A percentile compares a stretch with the other conserved stretches of the same genome.
phyloP scores from a whole-genome alignment of 1,284 basidiomycete genomes.

The Anthracocystis panici-leucophaei region DNA sequence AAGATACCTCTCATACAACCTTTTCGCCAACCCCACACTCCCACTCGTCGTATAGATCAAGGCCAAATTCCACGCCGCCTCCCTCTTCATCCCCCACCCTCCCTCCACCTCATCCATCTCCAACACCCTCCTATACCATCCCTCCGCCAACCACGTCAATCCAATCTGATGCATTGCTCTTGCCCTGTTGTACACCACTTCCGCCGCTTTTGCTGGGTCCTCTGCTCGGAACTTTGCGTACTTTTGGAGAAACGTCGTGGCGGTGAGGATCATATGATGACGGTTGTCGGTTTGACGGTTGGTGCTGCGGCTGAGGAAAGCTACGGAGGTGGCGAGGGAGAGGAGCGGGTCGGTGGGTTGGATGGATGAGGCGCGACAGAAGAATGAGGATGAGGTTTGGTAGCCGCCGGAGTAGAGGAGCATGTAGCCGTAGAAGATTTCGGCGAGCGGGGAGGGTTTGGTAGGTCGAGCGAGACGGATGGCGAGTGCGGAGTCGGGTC shows the following conservation, averaged over 20 bases:
- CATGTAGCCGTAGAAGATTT: slow-evolving; percentile 87
- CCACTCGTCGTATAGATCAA: slow-evolving; percentile 57
- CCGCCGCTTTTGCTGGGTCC: slow-evolving; percentile 72
- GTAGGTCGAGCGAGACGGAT: slow-evolving; percentile 44
- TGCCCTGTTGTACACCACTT: slow-evolving; percentile 91
- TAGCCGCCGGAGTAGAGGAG: slow-evolving; percentile 86
- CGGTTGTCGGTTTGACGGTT: slow-evolving; percentile 94
- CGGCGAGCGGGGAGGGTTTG: slow-evolving; percentile 74
- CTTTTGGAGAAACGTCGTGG: slow-evolving; percentile 44
- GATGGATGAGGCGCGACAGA: slow-evolving; percentile 86
- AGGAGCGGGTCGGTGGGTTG: slow-evolving; percentile 86
- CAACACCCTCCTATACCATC: slow-evolving; percentile 57
- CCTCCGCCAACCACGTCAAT: slow-evolving; percentile 57
- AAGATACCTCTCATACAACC: slow-evolving; percentile 46
- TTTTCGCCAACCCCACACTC: slow-evolving; percentile 30
- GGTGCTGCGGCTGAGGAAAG: slow-evolving; percentile 88
- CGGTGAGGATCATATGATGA: slow-evolving; percentile 75
- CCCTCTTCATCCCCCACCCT: slow-evolving; percentile 40
- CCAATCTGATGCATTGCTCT: slow-evolving; percentile 86
- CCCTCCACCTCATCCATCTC: neutral
- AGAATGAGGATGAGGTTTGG: slow-evolving; percentile 87
- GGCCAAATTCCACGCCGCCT: slow-evolving; percentile 64
- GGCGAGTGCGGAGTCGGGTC: slow-evolving; percentile 22
- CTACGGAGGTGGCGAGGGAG: slow-evolving; percentile 83
- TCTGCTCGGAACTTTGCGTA: slow-evolving; percentile 74